Conservation (phyloP, 2,329 filamentous ascomycete species). For the Fusarium nanum region DNA sequence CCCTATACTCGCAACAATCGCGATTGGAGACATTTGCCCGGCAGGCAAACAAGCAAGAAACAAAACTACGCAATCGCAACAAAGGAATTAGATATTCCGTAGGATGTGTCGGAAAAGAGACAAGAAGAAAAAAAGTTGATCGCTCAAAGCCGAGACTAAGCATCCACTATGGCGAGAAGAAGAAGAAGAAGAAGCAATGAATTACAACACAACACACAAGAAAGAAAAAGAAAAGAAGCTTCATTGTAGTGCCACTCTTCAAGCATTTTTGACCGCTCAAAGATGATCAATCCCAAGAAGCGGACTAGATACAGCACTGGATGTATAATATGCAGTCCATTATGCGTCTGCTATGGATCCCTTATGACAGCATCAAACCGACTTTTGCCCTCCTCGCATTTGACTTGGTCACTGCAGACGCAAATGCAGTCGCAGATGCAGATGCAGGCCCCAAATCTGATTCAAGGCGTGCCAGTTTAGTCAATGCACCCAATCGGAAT, state of each 20-base stretch:
- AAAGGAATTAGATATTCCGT: not conserved
- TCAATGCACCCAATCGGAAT: slow-evolving; percentile 16
- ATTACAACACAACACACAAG: slow-evolving; percentile 3
- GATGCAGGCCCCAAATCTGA: slow-evolving; percentile 12
- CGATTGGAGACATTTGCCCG: not conserved
- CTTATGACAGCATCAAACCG: slow-evolving; percentile 7
- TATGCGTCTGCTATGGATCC: slow-evolving; percentile 17
- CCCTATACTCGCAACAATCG: slow-evolving; percentile 3
- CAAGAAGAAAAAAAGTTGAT: not conserved
- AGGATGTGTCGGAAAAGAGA: not conserved
- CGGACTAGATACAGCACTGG: not conserved
- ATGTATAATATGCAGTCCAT: slow-evolving; percentile 7
- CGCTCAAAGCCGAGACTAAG: slow-evolving; percentile 1
- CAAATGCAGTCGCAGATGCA: not conserved
- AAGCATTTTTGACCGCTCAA: not conserved
- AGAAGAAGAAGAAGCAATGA: slow-evolving; percentile 25
- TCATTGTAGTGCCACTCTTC: not conserved
- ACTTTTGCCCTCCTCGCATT: slow-evolving; percentile 13
- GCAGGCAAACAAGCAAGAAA: slow-evolving; percentile 2
- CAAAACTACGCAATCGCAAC: not conserved
- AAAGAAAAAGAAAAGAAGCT: not conserved
- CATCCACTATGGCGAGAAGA: not conserved
- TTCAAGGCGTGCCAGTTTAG: slow-evolving; percentile 35
- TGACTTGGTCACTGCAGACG: not conserved
- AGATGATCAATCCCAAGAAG: slow-evolving; percentile 19